A percentile compares a stretch with the other conserved stretches of the same genome.
Evolutionary conservation across 768 basidiomycete species (phyloP).

Genomic region (Rubroboletus satanas): DNA sequence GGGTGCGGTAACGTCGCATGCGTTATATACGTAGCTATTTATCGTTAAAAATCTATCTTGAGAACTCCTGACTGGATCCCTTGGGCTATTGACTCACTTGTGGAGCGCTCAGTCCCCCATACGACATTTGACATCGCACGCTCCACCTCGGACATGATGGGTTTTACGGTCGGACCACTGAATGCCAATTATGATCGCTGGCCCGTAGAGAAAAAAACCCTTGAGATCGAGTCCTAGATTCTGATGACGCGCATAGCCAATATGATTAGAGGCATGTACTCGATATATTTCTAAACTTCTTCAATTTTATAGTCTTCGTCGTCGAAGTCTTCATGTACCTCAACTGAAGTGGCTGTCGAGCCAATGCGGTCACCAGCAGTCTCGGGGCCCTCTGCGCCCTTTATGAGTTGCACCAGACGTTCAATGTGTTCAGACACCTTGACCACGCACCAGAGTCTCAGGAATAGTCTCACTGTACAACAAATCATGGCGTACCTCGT

Average conservation of each 20-base stretch:
- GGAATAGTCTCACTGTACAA: background rate
- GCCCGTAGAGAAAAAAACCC: background rate
- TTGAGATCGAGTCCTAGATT: constrained; percentile 1
- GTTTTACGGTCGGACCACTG: background rate
- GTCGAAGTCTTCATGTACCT: constrained; percentile 35
- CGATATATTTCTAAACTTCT: constrained; percentile 52
- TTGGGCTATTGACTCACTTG: constrained; percentile 24
- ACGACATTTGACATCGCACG: background rate
- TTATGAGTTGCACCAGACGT: constrained; percentile 80
- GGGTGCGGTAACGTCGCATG: constrained; percentile 11
- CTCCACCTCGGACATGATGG: background rate
- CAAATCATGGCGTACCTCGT: constrained; percentile 50
- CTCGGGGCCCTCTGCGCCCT: constrained; percentile 66
- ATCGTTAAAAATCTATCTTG: constrained; percentile 20
- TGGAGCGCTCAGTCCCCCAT: constrained; percentile 5
- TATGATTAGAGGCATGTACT: constrained; percentile 12
- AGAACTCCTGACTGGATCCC: constrained; percentile 15
- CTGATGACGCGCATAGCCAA: constrained; percentile 1
- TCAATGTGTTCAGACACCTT: constrained; percentile 87
- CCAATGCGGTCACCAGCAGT: constrained; percentile 38
- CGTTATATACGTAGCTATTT: constrained; percentile 22
- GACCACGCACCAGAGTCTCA: background rate
- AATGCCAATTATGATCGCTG: background rate
- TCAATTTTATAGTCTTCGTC: constrained; percentile 73
- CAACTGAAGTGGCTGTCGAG: constrained; percentile 15